Evolutionary conservation across 805 yeast species (phyloP).

Genomic region (Yarrowia bubula): DNA sequence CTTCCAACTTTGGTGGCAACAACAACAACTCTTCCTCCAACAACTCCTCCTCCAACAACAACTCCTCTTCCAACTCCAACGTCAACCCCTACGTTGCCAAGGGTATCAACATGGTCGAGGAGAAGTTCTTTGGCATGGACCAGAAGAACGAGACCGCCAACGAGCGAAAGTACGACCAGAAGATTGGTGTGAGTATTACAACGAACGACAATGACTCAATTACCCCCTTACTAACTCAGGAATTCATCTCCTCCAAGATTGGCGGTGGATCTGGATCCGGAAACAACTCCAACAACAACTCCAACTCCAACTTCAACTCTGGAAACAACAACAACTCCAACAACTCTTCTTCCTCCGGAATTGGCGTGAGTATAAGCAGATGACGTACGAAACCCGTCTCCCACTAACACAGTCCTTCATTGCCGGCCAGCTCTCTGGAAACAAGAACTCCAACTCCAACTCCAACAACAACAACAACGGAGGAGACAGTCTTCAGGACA

Average conservation of each 20-base stretch:
- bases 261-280: background rate
- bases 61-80: background rate
- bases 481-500: slow-evolving; percentile 6
- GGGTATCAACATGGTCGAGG: slow-evolving; percentile 24
- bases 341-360: background rate
- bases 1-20: background rate
- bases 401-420: slow-evolving; percentile 3
- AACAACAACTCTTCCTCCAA: background rate
- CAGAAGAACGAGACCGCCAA: slow-evolving; percentile 9
- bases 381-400: background rate
- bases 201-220: too few species aligned
- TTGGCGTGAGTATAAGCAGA: background rate
- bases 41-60: background rate
- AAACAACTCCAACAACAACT: slow-evolving; percentile 1
- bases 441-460: background rate
- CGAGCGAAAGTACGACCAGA: slow-evolving; percentile 22
- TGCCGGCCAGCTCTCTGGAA: slow-evolving; percentile 7
- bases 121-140: slow-evolving; percentile 21
- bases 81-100: slow-evolving; percentile 25
- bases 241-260: slow-evolving; percentile 15
- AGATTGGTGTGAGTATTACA: background rate
- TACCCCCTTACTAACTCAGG: background rate
- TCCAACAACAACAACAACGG: background rate
- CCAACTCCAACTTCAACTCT: slow-evolving; percentile 2
- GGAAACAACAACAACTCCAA: slow-evolving; percentile 4